Percentiles rank a stretch among this genome's conserved stretches.
Conservation (phyloP, 1,139 yeast genomes). For the Saccharomycopsis hybrid region DNA sequence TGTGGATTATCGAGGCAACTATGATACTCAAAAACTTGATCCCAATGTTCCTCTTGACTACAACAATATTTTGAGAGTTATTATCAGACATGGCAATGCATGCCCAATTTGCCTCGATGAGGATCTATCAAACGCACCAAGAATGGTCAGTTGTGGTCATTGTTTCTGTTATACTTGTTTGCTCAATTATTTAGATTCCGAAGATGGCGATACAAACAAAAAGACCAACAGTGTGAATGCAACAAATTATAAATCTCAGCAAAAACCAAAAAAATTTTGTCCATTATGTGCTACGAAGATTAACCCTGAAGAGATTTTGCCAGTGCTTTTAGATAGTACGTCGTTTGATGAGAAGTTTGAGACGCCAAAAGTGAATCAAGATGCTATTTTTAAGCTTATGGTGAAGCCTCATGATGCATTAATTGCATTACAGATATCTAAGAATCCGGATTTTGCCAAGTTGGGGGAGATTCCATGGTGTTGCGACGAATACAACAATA, state of each 20-base stretch:
- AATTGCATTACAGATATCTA: constrained; percentile 54
- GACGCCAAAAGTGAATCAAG: constrained; percentile 55
- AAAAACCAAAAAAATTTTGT: constrained; percentile 61
- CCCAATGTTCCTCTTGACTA: constrained; percentile 71
- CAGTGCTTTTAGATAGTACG: constrained; percentile 53
- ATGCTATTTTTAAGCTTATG: constrained; percentile 64
- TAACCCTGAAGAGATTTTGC: constrained; percentile 51
- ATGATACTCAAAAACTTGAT: constrained; percentile 51
- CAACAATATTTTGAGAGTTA: constrained; percentile 58
- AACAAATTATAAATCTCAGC: not conserved
- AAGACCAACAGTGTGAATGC: constrained; percentile 24
- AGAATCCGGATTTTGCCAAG: constrained; percentile 30
- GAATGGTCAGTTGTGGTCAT: constrained; percentile 96
- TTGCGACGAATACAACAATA: constrained; percentile 20
- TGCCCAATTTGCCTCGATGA: constrained; percentile 90
- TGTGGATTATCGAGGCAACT: constrained; percentile 56
- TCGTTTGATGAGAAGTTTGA: constrained; percentile 48
- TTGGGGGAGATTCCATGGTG: constrained; percentile 40
- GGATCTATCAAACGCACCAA: constrained; percentile 67
- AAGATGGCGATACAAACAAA: constrained; percentile 30
- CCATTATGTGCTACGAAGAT: constrained; percentile 78
- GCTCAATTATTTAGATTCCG: constrained; percentile 61
- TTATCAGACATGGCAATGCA: constrained; percentile 62
- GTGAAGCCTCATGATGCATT: constrained; percentile 54
- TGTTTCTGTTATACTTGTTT: constrained; percentile 81